A percentile compares a stretch with the other conserved stretches of the same genome.
Evolutionary conservation across 2,329 filamentous ascomycete genomes (phyloP).

Genomic region (Scopulariopsis brevicaulis): DNA sequence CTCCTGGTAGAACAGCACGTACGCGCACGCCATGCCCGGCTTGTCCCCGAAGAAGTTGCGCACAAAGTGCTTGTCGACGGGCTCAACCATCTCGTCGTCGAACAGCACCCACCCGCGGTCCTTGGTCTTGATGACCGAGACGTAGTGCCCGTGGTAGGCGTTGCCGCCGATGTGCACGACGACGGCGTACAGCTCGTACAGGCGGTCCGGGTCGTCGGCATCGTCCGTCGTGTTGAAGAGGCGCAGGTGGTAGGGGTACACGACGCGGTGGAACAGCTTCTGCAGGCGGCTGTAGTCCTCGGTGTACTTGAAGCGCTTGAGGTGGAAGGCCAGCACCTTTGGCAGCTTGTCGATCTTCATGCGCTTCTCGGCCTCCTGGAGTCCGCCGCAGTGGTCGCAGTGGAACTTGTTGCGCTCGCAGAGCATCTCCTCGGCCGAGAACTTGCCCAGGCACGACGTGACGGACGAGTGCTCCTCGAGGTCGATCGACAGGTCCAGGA

Average conservation of each 20-base stretch:
- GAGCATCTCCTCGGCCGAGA: constrained; percentile 96
- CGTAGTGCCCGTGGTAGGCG: constrained; percentile 95
- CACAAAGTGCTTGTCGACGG: constrained; percentile 92
- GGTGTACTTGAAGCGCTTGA: constrained; percentile 98
- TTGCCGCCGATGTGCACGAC: constrained; percentile 96
- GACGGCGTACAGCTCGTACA: constrained; percentile 95
- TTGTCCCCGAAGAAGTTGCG: constrained; percentile 95
- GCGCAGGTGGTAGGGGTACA: constrained; percentile 92
- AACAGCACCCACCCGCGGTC: constrained; percentile 94
- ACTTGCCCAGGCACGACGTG: constrained; percentile 87
- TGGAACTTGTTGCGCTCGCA: constrained; percentile 99
- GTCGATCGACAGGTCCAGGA: constrained; percentile 92
- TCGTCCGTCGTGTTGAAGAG: constrained; percentile 98
- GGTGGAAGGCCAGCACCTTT: constrained; percentile 79
- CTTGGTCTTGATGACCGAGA: constrained; percentile 94
- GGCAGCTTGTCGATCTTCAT: constrained; percentile 98
- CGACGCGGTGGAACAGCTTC: constrained; percentile 92
- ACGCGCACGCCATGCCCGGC: constrained; percentile 82
- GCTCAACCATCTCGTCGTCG: constrained; percentile 97
- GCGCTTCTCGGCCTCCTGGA: constrained; percentile 95
- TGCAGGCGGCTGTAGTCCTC: constrained; percentile 89
- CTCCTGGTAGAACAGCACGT: constrained; percentile 96
- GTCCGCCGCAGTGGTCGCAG: constrained; percentile 89
- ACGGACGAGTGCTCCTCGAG: constrained; percentile 92
- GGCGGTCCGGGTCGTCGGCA: constrained; percentile 79